Evolutionary conservation across 2,329 filamentous ascomycete genomes (phyloP), one percentile per base, ranked within the genome.

Genomic region (Rhynchosporium secalis): DNA sequence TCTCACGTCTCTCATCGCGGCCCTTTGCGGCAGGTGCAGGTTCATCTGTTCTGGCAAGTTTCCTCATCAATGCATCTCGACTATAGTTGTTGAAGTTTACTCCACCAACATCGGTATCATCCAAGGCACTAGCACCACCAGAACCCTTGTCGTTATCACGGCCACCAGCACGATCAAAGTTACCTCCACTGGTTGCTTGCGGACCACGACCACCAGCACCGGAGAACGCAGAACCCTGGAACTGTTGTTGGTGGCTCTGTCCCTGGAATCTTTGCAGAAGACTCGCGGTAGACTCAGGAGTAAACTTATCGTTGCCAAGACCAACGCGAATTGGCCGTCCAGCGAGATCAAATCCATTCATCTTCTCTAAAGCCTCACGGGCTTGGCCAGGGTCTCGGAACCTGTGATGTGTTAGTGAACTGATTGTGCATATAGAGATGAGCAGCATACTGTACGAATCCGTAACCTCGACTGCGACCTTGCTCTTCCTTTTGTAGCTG

Each of bases 81-180:
- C 92, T 96, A 81, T 96, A 97, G 78, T 97, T 97, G 84, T 92
- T 96, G 89, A 98, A 98, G 80, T 98, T 98, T 78, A 99, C 94
- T 74, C 95, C 95, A 57, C 91, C 92, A 75, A 99, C 95, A 77
- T 99, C 95, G 66, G 93, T 96, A 75, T 99, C 95, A 78, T 99
- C 95, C 58, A 99, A 82, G 72, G 95, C 95, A 79, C 93, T 96
- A 56, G 94, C 94, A 71, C 92, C 92, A 64, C 91, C 90, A 51
- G 90, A 86, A 69, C 86, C 85, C 78, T 97, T 96, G 73, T 96
- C 92, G 75, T 88, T 91, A 73, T 96, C 92, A 72, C 93, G 88
- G 69, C 89, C 91, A 69, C 92, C 90, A 63, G 92, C 91, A 73
- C 94, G 91, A 76, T 98, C 95, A 75, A 97, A 98, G 71, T 89